phyloP scores from a whole-genome alignment of 768 basidiomycete species.

The Tricholomella constricta region DNA sequence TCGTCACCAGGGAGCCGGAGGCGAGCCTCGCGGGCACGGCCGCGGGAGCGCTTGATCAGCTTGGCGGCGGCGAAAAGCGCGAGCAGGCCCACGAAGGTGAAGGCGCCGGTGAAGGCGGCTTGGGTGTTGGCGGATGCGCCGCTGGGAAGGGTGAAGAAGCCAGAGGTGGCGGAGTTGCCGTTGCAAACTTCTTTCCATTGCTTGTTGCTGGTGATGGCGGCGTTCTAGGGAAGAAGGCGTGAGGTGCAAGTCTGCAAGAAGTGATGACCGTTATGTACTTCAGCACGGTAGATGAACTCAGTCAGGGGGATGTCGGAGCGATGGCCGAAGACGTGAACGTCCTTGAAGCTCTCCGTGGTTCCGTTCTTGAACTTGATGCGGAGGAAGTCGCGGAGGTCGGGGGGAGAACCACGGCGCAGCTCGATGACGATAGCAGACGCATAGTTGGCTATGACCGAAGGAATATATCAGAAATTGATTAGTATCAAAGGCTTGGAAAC shows the following conservation, averaged over 20 bases:
- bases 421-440: slow-evolving; percentile 77
- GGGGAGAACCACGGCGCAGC: slow-evolving; percentile 72
- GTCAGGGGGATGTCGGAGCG: slow-evolving; percentile 77
- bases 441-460: slow-evolving; percentile 57
- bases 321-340: slow-evolving; percentile 75
- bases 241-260: neutral
- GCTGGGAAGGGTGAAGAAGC: slow-evolving; percentile 27
- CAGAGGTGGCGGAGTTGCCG: slow-evolving; percentile 23
- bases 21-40: slow-evolving; percentile 37
- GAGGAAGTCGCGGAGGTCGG: slow-evolving; percentile 78
- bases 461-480: neutral
- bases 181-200: slow-evolving; percentile 54
- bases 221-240: slow-evolving; percentile 35
- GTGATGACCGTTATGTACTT: slow-evolving; percentile 50
- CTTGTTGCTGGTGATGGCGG: slow-evolving; percentile 56
- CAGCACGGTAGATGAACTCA: slow-evolving; percentile 81
- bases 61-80: slow-evolving; percentile 39
- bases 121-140: slow-evolving; percentile 22
- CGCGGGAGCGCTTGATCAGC: slow-evolving; percentile 41
- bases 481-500: slow-evolving; percentile 29
- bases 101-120: slow-evolving; percentile 36
- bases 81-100: slow-evolving; percentile 40
- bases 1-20: slow-evolving; percentile 48
- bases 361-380: slow-evolving; percentile 89
- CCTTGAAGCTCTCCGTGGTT: slow-evolving; percentile 60